These are phyloP conservation scores for Xerophyta viscosa DNA, from an alignment of 106 monocot genomes.

Conservation along the genomic window DNA sequence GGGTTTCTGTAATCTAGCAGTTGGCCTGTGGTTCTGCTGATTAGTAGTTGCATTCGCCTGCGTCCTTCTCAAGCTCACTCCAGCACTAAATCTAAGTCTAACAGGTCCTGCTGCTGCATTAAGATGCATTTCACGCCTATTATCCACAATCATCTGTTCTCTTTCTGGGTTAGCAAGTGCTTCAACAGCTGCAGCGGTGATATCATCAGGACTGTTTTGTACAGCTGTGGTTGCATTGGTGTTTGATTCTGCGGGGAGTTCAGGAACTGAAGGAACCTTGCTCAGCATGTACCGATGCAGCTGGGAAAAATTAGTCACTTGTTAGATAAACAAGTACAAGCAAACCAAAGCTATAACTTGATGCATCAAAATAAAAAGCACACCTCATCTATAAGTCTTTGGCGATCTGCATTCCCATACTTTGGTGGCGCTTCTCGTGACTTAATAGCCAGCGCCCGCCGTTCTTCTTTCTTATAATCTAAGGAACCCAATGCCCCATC, in stretches of 20 bases:
- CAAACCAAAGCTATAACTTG: background rate
- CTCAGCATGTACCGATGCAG: slow-evolving; percentile 83
- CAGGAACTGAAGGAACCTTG: slow-evolving; percentile 64
- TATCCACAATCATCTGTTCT: slow-evolving; percentile 7
- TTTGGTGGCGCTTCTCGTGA: slow-evolving; percentile 65
- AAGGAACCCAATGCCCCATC: slow-evolving; percentile 93
- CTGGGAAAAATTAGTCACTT: slow-evolving; percentile 14
- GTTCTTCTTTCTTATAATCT: slow-evolving; percentile 86
- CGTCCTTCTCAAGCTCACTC: slow-evolving; percentile 23
- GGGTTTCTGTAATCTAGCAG: slow-evolving; percentile 16
- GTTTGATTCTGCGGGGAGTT: slow-evolving; percentile 8
- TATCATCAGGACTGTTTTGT: slow-evolving; percentile 4
- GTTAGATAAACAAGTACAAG: background rate
- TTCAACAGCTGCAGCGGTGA: slow-evolving; percentile 3
- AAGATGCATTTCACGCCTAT: slow-evolving; percentile 18
- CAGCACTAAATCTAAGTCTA: slow-evolving; percentile 44
- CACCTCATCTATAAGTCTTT: slow-evolving; percentile 78
- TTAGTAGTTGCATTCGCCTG: background rate
- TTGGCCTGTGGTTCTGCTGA: slow-evolving; percentile 4
- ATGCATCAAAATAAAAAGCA: background rate
- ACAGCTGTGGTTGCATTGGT: background rate
- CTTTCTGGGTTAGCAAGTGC: slow-evolving; percentile 17
- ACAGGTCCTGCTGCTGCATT: slow-evolving; percentile 43
- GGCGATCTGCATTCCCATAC: slow-evolving; percentile 69
- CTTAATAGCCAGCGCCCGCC: slow-evolving; percentile 75